These are phyloP conservation scores for Melanogaster broomeanus DNA, from an alignment of 768 basidiomycete species.

Conservation along the genomic window DNA sequence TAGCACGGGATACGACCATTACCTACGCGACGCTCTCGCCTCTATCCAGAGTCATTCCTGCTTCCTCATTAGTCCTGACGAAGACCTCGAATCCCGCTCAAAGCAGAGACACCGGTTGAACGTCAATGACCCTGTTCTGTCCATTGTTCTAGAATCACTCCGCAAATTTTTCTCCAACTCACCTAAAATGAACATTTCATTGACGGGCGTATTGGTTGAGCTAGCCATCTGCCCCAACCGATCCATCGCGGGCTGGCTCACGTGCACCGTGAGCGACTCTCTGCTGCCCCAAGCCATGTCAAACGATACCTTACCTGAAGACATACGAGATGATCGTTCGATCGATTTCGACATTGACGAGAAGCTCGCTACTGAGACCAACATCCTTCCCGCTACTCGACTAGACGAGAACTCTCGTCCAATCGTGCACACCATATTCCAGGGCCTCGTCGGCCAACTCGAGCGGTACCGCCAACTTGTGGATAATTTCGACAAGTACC, in stretches of 20 bases:
- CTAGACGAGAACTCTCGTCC: constrained; percentile 76
- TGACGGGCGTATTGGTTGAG: constrained; percentile 81
- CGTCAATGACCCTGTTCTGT: constrained; percentile 74
- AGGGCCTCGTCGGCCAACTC: constrained; percentile 78
- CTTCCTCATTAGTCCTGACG: constrained; percentile 49
- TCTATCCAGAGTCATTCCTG: constrained; percentile 67
- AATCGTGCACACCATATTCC: constrained; percentile 77
- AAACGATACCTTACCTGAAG: constrained; percentile 27
- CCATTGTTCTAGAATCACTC: constrained; percentile 67
- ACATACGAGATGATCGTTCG: constrained; percentile 78
- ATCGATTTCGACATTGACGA: constrained; percentile 76
- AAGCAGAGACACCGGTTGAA: constrained; percentile 74
- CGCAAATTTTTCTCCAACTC: constrained; percentile 83
- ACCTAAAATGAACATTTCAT: constrained; percentile 83
- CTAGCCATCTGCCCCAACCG: constrained; percentile 86
- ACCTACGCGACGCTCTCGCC: constrained; percentile 72
- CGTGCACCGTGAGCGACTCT: constrained; percentile 56
- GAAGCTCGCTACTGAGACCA: constrained; percentile 56
- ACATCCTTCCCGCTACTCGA: constrained; percentile 61
- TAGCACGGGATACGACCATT: constrained; percentile 85
- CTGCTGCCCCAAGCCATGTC: constrained; percentile 10
- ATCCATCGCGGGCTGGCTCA: constrained; percentile 87
- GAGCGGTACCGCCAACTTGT: constrained; percentile 77
- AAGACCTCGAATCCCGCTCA: constrained; percentile 36
- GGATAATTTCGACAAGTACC: constrained; percentile 79